Conservation (phyloP, 441 rosid genomes). For the Sinapis alba region DNA sequence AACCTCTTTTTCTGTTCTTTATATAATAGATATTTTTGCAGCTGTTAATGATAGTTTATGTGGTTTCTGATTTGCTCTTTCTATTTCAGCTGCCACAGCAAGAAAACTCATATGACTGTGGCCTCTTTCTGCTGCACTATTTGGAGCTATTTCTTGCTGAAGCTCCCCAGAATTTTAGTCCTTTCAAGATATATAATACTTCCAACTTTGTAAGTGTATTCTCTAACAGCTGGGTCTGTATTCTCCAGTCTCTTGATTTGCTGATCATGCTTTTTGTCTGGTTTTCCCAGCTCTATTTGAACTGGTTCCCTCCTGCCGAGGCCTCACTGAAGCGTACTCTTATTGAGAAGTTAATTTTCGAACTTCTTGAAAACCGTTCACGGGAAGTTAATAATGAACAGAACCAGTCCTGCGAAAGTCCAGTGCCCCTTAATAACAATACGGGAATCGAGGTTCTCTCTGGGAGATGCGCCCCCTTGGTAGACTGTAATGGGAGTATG, state of each 20-base stretch:
- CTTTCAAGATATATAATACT: constrained; percentile 54
- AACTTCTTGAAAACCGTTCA: constrained; percentile 57
- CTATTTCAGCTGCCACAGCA: constrained; percentile 71
- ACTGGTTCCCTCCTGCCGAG: constrained; percentile 75
- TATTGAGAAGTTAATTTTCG: constrained; percentile 64
- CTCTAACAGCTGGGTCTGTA: constrained; percentile 20
- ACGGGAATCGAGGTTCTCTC: constrained; percentile 47
- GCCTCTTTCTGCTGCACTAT: constrained; percentile 72
- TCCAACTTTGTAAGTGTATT: constrained; percentile 63
- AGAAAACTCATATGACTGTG: constrained; percentile 74
- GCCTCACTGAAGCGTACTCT: constrained; percentile 72
- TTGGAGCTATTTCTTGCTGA: constrained; percentile 69
- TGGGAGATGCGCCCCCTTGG: constrained; percentile 46
- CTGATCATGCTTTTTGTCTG: constrained; percentile 23
- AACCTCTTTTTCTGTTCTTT: neutral
- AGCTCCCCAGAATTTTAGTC: constrained; percentile 60
- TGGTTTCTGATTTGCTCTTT: constrained; percentile 31
- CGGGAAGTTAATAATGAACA: constrained; percentile 46
- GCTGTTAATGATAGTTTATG: constrained; percentile 15
- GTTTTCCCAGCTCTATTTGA: constrained; percentile 55
- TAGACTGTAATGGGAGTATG: constrained; percentile 51
- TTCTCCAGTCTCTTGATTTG: constrained; percentile 19
- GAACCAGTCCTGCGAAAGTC: constrained; percentile 48
- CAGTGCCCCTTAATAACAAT: constrained; percentile 29
- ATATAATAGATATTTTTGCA: constrained; percentile 8